Evolutionary conservation across 352 stramenopile species (phyloP), one percentile per base, ranked within the genome.

Genomic region (Pythium vanterpoolii): DNA sequence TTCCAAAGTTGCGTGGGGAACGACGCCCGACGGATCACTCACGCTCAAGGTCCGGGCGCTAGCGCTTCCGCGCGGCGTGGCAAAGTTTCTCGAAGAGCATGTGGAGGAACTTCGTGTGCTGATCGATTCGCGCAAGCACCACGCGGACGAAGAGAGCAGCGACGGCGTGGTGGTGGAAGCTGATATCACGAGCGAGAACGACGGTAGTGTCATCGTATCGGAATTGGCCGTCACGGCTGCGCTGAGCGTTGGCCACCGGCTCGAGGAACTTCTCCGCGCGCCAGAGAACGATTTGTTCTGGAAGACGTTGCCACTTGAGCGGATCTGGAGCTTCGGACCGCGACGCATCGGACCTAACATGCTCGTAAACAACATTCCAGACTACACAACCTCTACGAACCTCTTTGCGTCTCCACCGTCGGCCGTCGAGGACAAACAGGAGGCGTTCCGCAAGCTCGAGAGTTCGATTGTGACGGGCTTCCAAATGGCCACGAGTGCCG

Each of bases 401-500:
- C 27, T 60, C 1, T 54, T 60, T 28, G 40, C 31, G 2, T 18
- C 47, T 3, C n/a, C 46, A 1, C 14, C 38, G 16, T 6, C 28
- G 1, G 28, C 36, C n/a, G 30, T 28, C 26, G 36, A 19, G 7
- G 30, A 58, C 21, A 21, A 26, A 0, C 49, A 48, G 7, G 53
- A 76, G 19, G 34, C 62, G 47, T 64, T 92, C 28, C 71, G 67
- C 16, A 88, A 86, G 56, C 53, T 95, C 34, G 76, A 94, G 64
- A 92, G 86, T 56, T 90, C 79, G 52, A 79, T 93, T 18, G 71
- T 93, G 36, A 93, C 83, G 13, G 85, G 87, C 5, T 95, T 95
- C 31, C 85, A 95, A 60, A 83, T 94, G 65, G 77, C 87, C 4
- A 76, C 87, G 5, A 66, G 74, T 3, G 77, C 84, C 23, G 93